phyloP scores from a whole-genome alignment of 352 stramenopile genomes.

The Globisporangium rhizosaccharum region DNA sequence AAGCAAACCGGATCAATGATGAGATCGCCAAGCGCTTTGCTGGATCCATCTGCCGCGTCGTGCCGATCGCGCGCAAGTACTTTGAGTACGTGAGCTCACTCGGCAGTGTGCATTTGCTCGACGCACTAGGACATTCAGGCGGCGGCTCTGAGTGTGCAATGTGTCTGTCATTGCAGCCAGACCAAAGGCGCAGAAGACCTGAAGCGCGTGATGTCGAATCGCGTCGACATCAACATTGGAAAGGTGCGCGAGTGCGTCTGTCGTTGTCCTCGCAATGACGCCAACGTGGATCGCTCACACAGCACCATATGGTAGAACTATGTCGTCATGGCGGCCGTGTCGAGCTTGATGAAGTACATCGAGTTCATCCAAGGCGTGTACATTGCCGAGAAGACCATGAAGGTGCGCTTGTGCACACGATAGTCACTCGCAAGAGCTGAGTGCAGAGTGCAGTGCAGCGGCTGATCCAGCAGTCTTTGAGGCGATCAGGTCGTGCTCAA shows the following conservation, averaged over 20 bases:
- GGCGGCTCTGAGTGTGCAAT: no score
- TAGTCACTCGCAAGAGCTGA: background rate
- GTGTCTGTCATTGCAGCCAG: conserved; percentile 33
- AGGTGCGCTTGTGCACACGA: conserved; percentile 27
- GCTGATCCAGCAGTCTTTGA: background rate
- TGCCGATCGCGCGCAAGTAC: conserved; percentile 72
- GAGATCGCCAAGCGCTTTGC: conserved; percentile 60
- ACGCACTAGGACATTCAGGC: no score
- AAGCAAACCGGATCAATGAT: conserved; percentile 59
- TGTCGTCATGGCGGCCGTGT: conserved; percentile 73
- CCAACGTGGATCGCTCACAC: no score
- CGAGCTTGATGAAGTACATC: conserved; percentile 81
- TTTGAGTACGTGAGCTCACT: conserved; percentile 44
- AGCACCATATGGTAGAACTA: conserved; percentile 49
- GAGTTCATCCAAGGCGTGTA: conserved; percentile 85
- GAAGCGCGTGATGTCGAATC: conserved; percentile 77
- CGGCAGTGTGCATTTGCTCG: background rate
- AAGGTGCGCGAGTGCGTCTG: conserved; percentile 25
- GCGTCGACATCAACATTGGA: conserved; percentile 78
- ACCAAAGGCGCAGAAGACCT: conserved; percentile 81
- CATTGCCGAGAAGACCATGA: conserved; percentile 78
- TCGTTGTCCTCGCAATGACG: background rate
- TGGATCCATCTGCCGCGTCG: conserved; percentile 44
- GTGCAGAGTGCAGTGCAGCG: no score
- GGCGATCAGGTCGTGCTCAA: conserved; percentile 61